A percentile compares a stretch with the other conserved stretches of the same genome.
Evolutionary conservation across 257 asterid genomes (phyloP).

Genomic region (Solanum habrochaites): DNA sequence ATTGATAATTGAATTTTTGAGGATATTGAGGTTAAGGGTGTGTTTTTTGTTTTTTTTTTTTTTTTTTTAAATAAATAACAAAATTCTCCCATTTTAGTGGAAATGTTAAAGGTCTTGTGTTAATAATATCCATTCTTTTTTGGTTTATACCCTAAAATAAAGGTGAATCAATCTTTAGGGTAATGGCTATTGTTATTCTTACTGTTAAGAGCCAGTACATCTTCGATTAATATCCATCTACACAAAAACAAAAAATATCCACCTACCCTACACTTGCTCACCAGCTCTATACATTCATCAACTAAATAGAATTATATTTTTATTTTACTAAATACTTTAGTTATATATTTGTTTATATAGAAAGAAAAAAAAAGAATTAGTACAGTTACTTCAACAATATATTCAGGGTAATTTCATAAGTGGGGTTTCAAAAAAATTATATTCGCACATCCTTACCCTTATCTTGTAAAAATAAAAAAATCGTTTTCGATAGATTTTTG

Average conservation of each 20-base stretch:
- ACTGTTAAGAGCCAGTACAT: not conserved
- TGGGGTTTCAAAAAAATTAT: not conserved
- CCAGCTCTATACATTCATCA: no score
- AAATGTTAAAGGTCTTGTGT: not conserved
- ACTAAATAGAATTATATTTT: not conserved
- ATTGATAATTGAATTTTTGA: not conserved
- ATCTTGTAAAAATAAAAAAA: not conserved
- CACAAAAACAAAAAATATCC: not conserved
- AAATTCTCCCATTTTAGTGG: not conserved
- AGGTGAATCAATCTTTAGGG: conserved; percentile 1
- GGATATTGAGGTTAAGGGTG: not conserved
- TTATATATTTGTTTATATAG: not conserved
- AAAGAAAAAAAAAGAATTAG: not conserved
- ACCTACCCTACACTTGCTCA: no score
- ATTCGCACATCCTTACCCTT: not conserved
- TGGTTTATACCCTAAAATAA: not conserved
- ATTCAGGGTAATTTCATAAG: not conserved
- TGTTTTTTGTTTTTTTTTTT: not conserved
- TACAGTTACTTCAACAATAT: not conserved
- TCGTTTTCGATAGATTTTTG: not conserved
- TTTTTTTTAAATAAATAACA: not conserved
- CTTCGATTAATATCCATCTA: not conserved
- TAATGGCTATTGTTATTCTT: not conserved
- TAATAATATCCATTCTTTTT: not conserved
- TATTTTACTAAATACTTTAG: not conserved